Base-by-base conservation (phyloP, 2,329 filamentous ascomycete species). In the Penicillium sp. region DNA sequence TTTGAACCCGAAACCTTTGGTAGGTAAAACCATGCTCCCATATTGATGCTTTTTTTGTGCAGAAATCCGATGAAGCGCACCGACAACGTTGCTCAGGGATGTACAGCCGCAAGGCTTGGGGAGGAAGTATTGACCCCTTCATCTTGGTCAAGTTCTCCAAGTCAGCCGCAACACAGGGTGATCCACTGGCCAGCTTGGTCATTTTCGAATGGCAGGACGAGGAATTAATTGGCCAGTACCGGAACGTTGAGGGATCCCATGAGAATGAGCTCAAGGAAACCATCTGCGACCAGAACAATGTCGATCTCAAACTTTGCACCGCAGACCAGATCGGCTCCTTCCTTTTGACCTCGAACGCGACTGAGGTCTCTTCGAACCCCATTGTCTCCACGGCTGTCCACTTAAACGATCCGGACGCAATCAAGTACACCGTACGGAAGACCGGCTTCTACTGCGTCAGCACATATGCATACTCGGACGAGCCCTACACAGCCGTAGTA, bases 371-470 rank as follows among this genome's bases (percentile, higher is more conserved):
- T 27, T 84, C 83, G 57, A 90, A 85, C 63, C 75, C 88, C 49
- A 91, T 99, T 65, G 80, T 90, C 63, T 93, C 92, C 59, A 81
- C 90, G 73, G 91, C 92, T 10, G 81, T 98, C 58, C 87, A 96
- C 71, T 82, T 98, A 51, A 93, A 92, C 63, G 81, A 90, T 55
- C 83, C 91, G 1, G 73, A 77, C 21, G 80, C 82, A 11, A 85
- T 96, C 72, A 90, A 92, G 62, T 99, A 98, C 72, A 82, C 85
- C 6, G 88, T 97, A 67, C 88, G 88, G 69, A 92, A 91, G 75
- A 99, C 95, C 0, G 95, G 95, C 27, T 99, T 97, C 77, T 99
- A 96, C 76, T 99, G 95, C 69, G 88, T 99, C 58, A 86, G 91
- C 52, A 95, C 92, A 1, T 88, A 87, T 62, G 84, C 83, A 23